These are phyloP conservation scores for Melampsora larici-populina DNA, from an alignment of 1,284 basidiomycete species.

Conservation along the genomic window DNA sequence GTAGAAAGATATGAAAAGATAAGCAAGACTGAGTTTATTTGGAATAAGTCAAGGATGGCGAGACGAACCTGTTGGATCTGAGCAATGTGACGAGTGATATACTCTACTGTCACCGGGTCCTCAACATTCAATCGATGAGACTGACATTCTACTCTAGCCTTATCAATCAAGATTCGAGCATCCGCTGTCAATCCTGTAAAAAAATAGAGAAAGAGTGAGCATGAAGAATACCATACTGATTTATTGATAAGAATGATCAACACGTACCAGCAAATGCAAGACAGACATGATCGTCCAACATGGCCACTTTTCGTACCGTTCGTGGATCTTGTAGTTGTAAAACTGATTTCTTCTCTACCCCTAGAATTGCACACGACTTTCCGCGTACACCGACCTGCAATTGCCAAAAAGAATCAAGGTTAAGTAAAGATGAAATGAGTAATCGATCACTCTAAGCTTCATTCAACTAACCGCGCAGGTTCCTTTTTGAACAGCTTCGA, in stretches of 20 bases:
- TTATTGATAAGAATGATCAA: neutral
- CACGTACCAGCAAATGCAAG: slow-evolving; percentile 88
- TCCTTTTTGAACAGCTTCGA: slow-evolving; percentile 93
- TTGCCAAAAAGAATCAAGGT: slow-evolving; percentile 31
- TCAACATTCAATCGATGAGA: slow-evolving; percentile 96
- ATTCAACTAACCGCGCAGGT: slow-evolving; percentile 78
- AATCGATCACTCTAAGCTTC: neutral
- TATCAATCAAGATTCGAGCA: slow-evolving; percentile 95
- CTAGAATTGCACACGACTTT: slow-evolving; percentile 88
- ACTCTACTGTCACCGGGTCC: slow-evolving; percentile 96
- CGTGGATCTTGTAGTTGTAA: slow-evolving; percentile 96
- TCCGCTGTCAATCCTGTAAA: slow-evolving; percentile 86
- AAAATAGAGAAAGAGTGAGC: neutral
- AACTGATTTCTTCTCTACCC: slow-evolving; percentile 98
- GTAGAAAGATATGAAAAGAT: slow-evolving; percentile 14
- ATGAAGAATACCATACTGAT: slow-evolving; percentile 31
- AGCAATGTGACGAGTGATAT: slow-evolving; percentile 96
- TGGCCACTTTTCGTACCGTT: slow-evolving; percentile 95
- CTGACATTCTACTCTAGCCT: slow-evolving; percentile 95
- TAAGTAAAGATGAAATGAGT: slow-evolving; percentile 2
- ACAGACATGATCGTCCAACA: slow-evolving; percentile 97
- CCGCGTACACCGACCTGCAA: slow-evolving; percentile 88
- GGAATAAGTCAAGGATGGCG: slow-evolving; percentile 5
- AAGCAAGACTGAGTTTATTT: neutral
- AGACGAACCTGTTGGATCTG: slow-evolving; percentile 85